Percentiles rank a stretch among this genome's conserved stretches.
Evolutionary conservation across 805 yeast genomes (phyloP).

Genomic region (Lachancea nothofagi): DNA sequence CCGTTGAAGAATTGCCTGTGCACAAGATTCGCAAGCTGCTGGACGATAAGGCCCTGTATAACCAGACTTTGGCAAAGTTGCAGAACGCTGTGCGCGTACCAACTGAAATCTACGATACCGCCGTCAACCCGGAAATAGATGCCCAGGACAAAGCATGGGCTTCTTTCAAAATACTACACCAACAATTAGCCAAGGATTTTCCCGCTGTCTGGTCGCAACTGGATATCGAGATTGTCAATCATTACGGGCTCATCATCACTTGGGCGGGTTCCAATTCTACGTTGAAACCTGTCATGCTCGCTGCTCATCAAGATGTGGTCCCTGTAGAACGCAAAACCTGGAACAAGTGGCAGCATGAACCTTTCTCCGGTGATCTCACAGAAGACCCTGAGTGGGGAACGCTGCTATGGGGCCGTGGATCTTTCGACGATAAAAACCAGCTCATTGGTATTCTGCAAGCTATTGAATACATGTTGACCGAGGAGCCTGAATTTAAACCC

Average conservation of each 20-base stretch:
- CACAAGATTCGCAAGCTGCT: conserved; percentile 11
- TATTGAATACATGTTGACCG: conserved; percentile 43
- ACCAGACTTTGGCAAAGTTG: conserved; percentile 39
- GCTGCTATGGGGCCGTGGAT: conserved; percentile 67
- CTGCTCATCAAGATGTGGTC: conserved; percentile 80
- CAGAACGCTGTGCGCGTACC: conserved; percentile 53
- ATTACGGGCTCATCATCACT: conserved; percentile 57
- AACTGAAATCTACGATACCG: conserved; percentile 53
- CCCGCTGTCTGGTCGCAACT: conserved; percentile 48
- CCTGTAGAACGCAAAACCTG: conserved; percentile 60
- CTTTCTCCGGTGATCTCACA: conserved; percentile 57
- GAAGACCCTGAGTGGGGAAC: conserved; percentile 49
- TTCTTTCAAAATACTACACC: conserved; percentile 42
- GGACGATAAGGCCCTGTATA: conserved; percentile 30
- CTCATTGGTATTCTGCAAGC: conserved; percentile 60
- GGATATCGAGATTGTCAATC: conserved; percentile 50
- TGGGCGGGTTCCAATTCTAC: conserved; percentile 49
- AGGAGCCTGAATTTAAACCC: conserved; percentile 43
- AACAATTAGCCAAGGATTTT: conserved; percentile 47
- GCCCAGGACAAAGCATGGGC: conserved; percentile 39
- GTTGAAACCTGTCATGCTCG: conserved; percentile 59
- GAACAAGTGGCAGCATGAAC: conserved; percentile 57
- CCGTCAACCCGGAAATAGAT: conserved; percentile 41
- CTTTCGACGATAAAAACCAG: conserved; percentile 65
- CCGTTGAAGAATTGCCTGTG: conserved; percentile 4